Percentiles rank a stretch among this genome's conserved stretches.
Evolutionary conservation across 768 basidiomycete species (phyloP).

Genomic region (Rhodotorula diobovata): DNA sequence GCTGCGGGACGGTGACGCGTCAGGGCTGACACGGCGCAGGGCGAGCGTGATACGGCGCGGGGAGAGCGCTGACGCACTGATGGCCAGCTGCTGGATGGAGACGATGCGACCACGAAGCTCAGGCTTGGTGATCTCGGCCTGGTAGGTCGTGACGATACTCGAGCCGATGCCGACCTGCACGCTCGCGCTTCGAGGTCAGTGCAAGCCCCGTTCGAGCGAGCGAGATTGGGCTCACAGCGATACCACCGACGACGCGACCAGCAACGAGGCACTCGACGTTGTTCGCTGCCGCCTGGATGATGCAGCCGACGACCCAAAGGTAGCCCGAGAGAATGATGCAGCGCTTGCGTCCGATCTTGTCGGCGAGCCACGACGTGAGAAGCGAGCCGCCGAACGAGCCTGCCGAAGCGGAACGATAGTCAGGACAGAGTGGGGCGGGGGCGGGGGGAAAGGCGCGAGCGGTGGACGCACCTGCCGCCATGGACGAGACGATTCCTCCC

Average conservation of each 20-base stretch:
- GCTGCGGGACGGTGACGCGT: neutral
- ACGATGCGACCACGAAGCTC: conserved; percentile 65
- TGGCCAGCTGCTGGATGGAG: conserved; percentile 66
- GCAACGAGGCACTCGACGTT: conserved; percentile 24
- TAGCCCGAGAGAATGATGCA: conserved; percentile 15
- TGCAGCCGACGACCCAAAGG: conserved; percentile 25
- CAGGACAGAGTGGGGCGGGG: neutral
- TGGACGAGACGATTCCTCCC: conserved; percentile 23
- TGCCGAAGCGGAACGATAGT: neutral
- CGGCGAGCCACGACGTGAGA: conserved; percentile 21
- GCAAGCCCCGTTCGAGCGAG: neutral
- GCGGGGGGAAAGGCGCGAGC: neutral
- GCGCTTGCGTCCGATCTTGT: conserved; percentile 25
- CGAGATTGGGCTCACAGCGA: conserved; percentile 1
- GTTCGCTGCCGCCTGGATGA: conserved; percentile 3
- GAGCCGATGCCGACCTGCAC: conserved; percentile 10
- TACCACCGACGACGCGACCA: conserved; percentile 19
- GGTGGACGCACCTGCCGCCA: conserved; percentile 18
- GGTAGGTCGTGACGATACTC: conserved; percentile 24
- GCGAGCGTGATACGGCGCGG: neutral
- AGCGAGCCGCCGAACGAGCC: conserved; percentile 23
- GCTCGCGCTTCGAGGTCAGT: too few relatives aligned
- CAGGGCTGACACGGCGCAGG: too few relatives aligned
- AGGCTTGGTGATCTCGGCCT: conserved; percentile 51
- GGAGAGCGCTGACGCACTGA: conserved; percentile 10